Conservation (phyloP, 1,139 yeast species). For the Blastobotrys arbuscula region DNA sequence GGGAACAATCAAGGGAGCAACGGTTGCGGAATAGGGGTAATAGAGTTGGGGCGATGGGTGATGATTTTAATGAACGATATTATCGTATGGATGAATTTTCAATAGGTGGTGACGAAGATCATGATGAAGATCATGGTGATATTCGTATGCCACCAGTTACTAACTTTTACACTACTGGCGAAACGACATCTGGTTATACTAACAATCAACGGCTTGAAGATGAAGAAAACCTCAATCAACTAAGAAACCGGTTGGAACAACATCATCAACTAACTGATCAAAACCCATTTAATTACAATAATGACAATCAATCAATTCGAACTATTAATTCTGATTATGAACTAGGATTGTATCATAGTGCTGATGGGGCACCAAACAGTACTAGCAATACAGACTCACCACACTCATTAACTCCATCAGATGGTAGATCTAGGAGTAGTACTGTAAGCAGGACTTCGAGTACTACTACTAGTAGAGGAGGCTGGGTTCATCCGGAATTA, state of each 20-base stretch:
- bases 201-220: neutral
- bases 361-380: neutral
- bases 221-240: neutral
- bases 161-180: constrained; percentile 7
- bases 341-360: neutral
- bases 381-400: neutral
- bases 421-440: constrained; percentile 5
- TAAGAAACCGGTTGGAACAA: neutral
- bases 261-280: neutral
- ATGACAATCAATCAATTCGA: neutral
- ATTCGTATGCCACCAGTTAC: constrained; percentile 1
- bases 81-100: constrained; percentile 1
- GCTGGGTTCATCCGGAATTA: constrained; percentile 22
- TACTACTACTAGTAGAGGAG: constrained; percentile 11
- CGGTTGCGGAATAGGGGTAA: neutral
- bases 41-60: neutral
- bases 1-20: constrained; percentile 10
- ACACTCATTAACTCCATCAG: neutral
- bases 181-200: constrained; percentile 5
- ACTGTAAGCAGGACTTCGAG: constrained; percentile 1
- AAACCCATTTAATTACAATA: neutral
- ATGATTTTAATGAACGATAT: neutral
- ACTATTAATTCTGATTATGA: neutral
- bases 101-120: neutral
- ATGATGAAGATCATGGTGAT: neutral